phyloP scores from a whole-genome alignment of 129 eudicot genomes.

The Gnaphalium uliginosum region DNA sequence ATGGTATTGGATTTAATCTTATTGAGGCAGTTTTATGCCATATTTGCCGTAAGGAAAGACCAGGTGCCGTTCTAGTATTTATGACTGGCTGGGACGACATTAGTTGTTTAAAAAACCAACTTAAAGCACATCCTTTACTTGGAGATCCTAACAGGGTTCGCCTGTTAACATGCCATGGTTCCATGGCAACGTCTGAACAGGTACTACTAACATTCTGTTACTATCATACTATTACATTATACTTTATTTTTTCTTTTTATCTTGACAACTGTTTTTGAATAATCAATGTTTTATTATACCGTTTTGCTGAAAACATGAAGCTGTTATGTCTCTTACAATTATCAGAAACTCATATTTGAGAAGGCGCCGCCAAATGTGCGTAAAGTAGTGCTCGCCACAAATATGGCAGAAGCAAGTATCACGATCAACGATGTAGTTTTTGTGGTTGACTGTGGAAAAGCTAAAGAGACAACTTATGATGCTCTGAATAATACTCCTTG shows the following conservation, averaged over 20 bases:
- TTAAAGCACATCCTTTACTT: constrained; percentile 92
- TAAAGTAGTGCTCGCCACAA: constrained; percentile 93
- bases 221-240: background rate
- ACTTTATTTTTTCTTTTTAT: background rate
- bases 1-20: constrained; percentile 90
- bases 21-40: constrained; percentile 96
- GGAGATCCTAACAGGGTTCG: constrained; percentile 96
- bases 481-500: constrained; percentile 97
- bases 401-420: constrained; percentile 99
- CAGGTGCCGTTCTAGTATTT: constrained; percentile 93
- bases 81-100: constrained; percentile 99
- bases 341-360: constrained; percentile 94
- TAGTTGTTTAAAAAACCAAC: constrained; percentile 78
- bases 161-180: constrained; percentile 94
- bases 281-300: background rate
- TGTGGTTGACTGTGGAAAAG: constrained; percentile 99
- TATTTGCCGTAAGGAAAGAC: constrained; percentile 93
- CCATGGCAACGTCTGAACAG: constrained; percentile 99
- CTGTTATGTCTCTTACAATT: constrained; percentile 7
- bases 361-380: constrained; percentile 86
- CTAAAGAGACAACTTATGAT: constrained; percentile 99
- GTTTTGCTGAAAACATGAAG: background rate
- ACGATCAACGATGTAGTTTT: constrained; percentile 96
- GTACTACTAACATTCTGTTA: constrained; percentile 30
- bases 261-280: background rate